Evolutionary conservation across 2,329 filamentous ascomycete genomes (phyloP), one percentile per base, ranked within the genome.

Genomic region (Aspergillus ochraceoroseus): DNA sequence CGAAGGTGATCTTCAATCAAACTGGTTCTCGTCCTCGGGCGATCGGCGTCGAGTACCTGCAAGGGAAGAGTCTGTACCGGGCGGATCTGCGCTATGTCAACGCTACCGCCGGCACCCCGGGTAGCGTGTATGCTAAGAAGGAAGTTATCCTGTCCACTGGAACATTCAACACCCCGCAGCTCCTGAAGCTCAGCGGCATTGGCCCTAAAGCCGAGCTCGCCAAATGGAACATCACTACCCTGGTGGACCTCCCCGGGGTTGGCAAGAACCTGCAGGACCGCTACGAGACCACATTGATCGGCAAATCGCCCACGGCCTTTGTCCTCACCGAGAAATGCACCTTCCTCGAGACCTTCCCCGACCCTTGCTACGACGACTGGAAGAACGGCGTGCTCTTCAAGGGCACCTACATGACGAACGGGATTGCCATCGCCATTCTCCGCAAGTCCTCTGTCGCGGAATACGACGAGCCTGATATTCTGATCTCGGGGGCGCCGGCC

Each of bases 231-330:
- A 82, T 83, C 47, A 53, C 68, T 1, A 61, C 75, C 1, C 48
- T 80, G 12, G 66, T 72, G 3, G 70, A 82, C 46, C 74, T 78
- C 0, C 74, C 75, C 1, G 77, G 80, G 31, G 79, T 85, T 2
- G 81, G 81, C 5, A 74, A 72, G 41, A 80, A 83, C 61, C 66
- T 85, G 5, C 68, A 80, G 43, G 80, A 85, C 54, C 78, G 79
- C 44, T 60, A 60, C 20, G 55, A 61, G 11, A 50, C 47, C 29
- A 40, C 44, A 3, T 50, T 60, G 3, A 47, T 54, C 15, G 53
- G 45, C 19, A 47, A 50, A 5, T 15, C 44, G 7, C 51, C 47
- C 75, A 75, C 28, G 74, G 74, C 62, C 41, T 65, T 65, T 43
- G 41, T 46, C 13, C 41, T 61, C 15, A 57, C 61, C 26, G 38